Evolutionary conservation across 2,329 filamentous ascomycete genomes (phyloP).

Genomic region (Arthrobotrys sinensis): DNA sequence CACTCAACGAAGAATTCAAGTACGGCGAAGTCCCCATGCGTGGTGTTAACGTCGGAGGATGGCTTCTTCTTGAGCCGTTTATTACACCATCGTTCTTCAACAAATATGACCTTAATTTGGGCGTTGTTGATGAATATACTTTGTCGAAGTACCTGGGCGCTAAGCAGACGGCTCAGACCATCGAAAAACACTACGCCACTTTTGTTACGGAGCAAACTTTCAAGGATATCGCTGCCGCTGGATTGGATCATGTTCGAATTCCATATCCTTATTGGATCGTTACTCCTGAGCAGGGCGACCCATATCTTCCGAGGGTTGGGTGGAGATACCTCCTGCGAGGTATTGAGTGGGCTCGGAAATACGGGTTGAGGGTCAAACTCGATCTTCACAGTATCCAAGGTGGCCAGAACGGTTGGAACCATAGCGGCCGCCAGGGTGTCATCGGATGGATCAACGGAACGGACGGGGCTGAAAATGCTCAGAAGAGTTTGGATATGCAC

Average conservation of each 20-base stretch:
- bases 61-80: conserved; percentile 93
- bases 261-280: conserved; percentile 97
- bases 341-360: conserved; percentile 93
- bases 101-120: conserved; percentile 68
- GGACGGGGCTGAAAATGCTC: conserved; percentile 72
- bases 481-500: conserved; percentile 82
- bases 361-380: conserved; percentile 91
- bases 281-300: conserved; percentile 84
- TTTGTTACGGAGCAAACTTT: conserved; percentile 91
- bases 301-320: conserved; percentile 86
- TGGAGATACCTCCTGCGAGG: conserved; percentile 94
- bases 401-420: conserved; percentile 98
- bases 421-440: conserved; percentile 84
- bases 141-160: conserved; percentile 80
- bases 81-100: conserved; percentile 92
- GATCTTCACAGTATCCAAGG: conserved; percentile 93
- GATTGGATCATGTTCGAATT: conserved; percentile 96
- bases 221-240: conserved; percentile 84
- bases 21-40: conserved; percentile 85
- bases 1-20: conserved; percentile 81
- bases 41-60: conserved; percentile 93
- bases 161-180: conserved; percentile 74
- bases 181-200: conserved; percentile 93
- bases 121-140: conserved; percentile 90
- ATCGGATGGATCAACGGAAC: conserved; percentile 95